Conservation (phyloP, 306 rosid species). For the Cicer bijugum region DNA sequence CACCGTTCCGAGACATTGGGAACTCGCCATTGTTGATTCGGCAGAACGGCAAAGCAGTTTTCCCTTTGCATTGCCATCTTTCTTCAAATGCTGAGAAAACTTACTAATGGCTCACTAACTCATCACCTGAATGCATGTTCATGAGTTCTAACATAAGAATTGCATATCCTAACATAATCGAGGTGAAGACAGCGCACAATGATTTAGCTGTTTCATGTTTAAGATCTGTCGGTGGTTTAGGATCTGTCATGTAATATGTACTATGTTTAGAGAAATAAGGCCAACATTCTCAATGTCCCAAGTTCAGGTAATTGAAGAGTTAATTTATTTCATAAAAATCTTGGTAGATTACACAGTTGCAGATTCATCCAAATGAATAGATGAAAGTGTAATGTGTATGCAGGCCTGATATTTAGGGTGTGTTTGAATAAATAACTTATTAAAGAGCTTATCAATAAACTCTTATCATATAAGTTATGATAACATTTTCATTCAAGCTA, state of each 20-base stretch:
- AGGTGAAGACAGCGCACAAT: slow-evolving; percentile 16
- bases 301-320: background rate
- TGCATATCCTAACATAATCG: slow-evolving; percentile 5
- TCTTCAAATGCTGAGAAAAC: slow-evolving; percentile 45
- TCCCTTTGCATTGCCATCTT: slow-evolving; percentile 54
- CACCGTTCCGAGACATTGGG: slow-evolving; percentile 70
- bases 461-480: background rate
- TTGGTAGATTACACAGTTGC: background rate
- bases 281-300: background rate
- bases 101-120: slow-evolving; percentile 28
- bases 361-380: background rate
- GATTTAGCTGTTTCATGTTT: slow-evolving; percentile 15
- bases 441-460: background rate
- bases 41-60: slow-evolving; percentile 58
- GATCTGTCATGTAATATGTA: slow-evolving; percentile 36
- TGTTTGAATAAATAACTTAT: background rate
- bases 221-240: slow-evolving; percentile 9
- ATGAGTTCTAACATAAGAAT: slow-evolving; percentile 33
- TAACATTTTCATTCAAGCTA: too few relatives aligned
- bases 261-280: slow-evolving; percentile 17
- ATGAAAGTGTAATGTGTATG: slow-evolving; percentile 3
- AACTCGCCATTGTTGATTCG: slow-evolving; percentile 52
- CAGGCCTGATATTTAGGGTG: background rate
- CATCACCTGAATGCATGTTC: slow-evolving; percentile 10
- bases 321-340: background rate